A percentile compares a stretch with the other conserved stretches of the same genome.
Evolutionary conservation across 2,329 filamentous ascomycete species (phyloP).

Genomic region (Botryotinia globosa): DNA sequence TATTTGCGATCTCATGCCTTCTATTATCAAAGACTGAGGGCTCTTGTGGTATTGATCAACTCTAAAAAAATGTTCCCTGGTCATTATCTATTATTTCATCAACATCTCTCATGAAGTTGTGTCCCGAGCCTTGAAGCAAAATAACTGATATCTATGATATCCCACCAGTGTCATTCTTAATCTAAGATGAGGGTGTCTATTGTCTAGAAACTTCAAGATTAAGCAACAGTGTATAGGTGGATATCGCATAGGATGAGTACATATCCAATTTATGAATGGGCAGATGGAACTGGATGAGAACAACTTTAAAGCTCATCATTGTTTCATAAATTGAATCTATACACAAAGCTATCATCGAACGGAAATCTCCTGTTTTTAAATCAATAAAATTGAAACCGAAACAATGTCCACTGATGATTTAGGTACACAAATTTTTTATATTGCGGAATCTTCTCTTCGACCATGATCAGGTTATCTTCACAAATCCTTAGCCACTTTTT

Average conservation of each 20-base stretch:
- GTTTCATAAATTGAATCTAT: background rate
- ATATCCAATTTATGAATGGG: background rate
- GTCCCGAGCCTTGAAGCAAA: background rate
- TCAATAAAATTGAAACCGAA: background rate
- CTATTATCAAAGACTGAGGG: background rate
- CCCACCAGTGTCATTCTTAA: background rate
- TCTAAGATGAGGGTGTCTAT: background rate
- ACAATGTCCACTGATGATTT: background rate
- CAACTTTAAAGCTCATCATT: background rate
- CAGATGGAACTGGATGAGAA: background rate
- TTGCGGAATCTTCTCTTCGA: background rate
- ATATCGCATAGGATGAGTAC: background rate
- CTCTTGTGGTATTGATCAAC: rapidly evolving
- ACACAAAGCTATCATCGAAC: background rate
- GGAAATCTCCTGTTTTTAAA: background rate
- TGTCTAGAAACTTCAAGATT: background rate
- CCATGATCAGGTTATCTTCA: background rate
- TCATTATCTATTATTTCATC: background rate
- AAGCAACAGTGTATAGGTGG: background rate
- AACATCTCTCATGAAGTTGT: background rate
- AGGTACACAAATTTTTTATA: background rate
- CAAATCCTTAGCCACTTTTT: background rate
- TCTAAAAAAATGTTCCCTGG: background rate
- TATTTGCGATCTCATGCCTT: background rate
- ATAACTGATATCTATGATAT: background rate